A percentile compares a stretch with the other conserved stretches of the same genome.
These are phyloP conservation scores for Aspergillus niger DNA, from an alignment of 2,329 filamentous ascomycete genomes.

Conservation along the genomic window DNA sequence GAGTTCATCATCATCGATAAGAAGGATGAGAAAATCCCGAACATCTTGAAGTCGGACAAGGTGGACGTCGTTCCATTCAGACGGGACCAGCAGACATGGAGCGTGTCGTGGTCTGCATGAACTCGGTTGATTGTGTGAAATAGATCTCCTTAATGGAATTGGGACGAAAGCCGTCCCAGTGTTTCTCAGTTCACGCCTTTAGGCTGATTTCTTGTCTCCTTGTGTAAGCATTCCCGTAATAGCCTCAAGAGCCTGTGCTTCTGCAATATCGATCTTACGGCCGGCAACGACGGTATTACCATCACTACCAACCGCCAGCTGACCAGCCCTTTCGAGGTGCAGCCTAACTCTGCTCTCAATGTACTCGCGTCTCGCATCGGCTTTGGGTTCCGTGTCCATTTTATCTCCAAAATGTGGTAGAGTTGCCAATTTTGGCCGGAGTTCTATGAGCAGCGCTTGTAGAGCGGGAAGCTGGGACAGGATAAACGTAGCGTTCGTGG, in stretches of 20 bases:
- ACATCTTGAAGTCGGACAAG: constrained; percentile 57
- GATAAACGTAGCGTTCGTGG: constrained; percentile 65
- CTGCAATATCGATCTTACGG: constrained; percentile 41
- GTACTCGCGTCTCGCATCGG: constrained; percentile 74
- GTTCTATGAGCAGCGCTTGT: constrained; percentile 66
- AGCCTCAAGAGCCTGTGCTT: constrained; percentile 46
- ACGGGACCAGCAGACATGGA: constrained; percentile 58
- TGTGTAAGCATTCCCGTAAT: constrained; percentile 41
- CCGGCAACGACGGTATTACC: constrained; percentile 40
- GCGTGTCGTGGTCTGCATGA: constrained; percentile 35
- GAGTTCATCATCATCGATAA: constrained; percentile 60
- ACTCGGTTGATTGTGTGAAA: background rate
- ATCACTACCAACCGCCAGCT: constrained; percentile 37
- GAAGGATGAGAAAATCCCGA: constrained; percentile 57
- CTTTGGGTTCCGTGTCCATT: constrained; percentile 55
- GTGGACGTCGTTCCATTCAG: constrained; percentile 68
- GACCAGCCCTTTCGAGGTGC: constrained; percentile 66
- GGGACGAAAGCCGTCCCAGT: background rate
- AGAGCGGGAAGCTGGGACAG: constrained; percentile 81
- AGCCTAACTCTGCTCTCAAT: constrained; percentile 77
- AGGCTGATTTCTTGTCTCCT: constrained; percentile 23
- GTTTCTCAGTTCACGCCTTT: background rate
- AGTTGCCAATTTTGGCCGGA: constrained; percentile 65
- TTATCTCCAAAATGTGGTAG: constrained; percentile 41
- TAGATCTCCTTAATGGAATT: constrained; percentile 13